Conservation (phyloP, 2,329 filamentous ascomycete genomes). For the Trichophyton rubrum region DNA sequence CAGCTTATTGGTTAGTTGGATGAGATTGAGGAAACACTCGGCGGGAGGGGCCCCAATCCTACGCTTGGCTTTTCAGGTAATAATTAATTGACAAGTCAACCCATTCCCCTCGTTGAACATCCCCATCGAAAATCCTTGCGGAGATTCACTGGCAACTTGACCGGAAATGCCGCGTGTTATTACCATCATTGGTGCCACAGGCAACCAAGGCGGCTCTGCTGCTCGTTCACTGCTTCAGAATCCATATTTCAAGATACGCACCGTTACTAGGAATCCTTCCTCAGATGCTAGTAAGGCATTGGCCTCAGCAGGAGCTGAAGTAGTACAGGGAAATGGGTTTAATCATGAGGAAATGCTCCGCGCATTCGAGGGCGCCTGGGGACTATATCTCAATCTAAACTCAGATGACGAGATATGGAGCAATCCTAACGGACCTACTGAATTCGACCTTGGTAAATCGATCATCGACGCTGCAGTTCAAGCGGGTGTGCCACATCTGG, state of each 20-base stretch:
- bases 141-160: no score
- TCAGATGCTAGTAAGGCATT: constrained; percentile 17
- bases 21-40: no score
- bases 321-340: constrained; percentile 18
- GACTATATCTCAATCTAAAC: constrained; percentile 18
- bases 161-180: constrained; percentile 18
- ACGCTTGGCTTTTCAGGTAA: no score
- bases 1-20: no score
- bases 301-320: constrained; percentile 15
- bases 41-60: no score
- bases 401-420: neutral
- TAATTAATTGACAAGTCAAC: no score
- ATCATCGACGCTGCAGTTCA: neutral
- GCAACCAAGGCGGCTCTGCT: constrained; percentile 41
- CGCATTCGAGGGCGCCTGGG: constrained; percentile 17
- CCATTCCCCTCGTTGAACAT: no score
- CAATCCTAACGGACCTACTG: constrained; percentile 1
- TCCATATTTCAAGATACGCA: constrained; percentile 38
- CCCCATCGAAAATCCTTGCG: neutral
- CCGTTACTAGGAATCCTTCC: constrained; percentile 36
- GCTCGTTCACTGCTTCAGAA: constrained; percentile 36
- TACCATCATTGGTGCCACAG: constrained; percentile 42
- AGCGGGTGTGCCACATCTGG: no score
- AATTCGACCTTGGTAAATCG: neutral
- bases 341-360: constrained; percentile 14